Base-by-base conservation (phyloP, 2,329 filamentous ascomycete species). In the Cytospora leucostoma region DNA sequence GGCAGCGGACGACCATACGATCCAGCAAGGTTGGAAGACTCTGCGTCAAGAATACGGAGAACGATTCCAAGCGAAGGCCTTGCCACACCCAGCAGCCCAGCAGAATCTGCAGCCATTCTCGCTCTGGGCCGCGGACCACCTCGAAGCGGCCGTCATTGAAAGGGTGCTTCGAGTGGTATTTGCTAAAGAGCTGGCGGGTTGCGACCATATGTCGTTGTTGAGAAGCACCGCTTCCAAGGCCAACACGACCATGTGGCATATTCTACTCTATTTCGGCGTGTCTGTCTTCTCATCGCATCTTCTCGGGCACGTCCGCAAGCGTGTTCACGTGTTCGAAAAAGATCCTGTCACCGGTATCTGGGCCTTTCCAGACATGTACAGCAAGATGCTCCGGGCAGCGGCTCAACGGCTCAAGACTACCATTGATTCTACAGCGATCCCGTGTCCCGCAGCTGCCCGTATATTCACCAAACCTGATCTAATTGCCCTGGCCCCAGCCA, bases 81-180 rank as follows among this genome's bases (percentile, higher is more conserved):
- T 27, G 4, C 53, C 58, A 6, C 47, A 61, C 8, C n/a, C 21
- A 47, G 21, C 33, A 38, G 11, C 47, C 1, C 40, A 56, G 4
- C 40, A 56, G 33, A 44, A 40, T 6, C 35, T 56, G 21, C 47
- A 61, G 19, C 58, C 62, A n/a, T 64, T 64, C 13, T 33, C 40
- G 13, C n/a, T 57, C n/a, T 64, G 62, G 62, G 62, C 62, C 3
- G 53, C 53, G 15, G 53, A 61, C n/a, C 33, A 64, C 32, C 32
- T 64, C 5, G 49, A 35, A 5, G 58, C 51, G 2, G 32, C 7
- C 17, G 27, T 35, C 21, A 33, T 64, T 17, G 47, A 61, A 17
- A n/a, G 58, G 40, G 53, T 56, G 4, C 44, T 61, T 17, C 60
- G 62, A 7, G 54, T 64, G 21, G 58, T 53, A 12, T 64, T 64